Base-by-base conservation (phyloP, 495 filamentous ascomycete genomes). In the Bacidia rubella region DNA sequence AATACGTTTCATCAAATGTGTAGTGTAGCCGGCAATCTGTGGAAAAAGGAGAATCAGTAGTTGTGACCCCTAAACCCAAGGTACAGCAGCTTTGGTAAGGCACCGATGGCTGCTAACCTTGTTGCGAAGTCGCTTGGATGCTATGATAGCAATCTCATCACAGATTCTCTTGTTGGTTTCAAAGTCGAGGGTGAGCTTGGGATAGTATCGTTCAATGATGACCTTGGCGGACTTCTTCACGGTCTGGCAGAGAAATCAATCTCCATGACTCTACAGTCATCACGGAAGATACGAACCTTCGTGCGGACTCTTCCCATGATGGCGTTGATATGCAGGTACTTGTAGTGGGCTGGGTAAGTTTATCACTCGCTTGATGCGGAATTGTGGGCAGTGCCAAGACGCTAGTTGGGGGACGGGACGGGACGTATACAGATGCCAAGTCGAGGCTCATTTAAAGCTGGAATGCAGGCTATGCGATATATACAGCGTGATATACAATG, bases 221-320 rank as follows among this genome's bases (percentile, higher is more conserved):
- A 96, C 87, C 84, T 97, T 97, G 74, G 93, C 90, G 73, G 90
- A 97, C 78, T 95, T 92, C 83, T 99, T 97, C 71, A 97, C 92
- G 62, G 93, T 99, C 87, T 81, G 29, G 61, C 48, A 3, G 26
- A n/a, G 19, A 27, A 63, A 48, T 38, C 19, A 51, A 35, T 7
- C 29, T 35, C 29, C 29, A 15, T 15, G 29, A 35, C 29, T 15
- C 29, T 15, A 35, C 15, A 7, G 15, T 35, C n/a, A n/a, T n/a
- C n/a, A n/a, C n/a, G n/a, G n/a, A n/a, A n/a, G n/a, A n/a, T 35
- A 15, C 29, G 15, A 49, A 73, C 68, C 67, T 90, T 95, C 62
- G 88, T 95, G 63, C 88, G 81, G 77, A 95, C 87, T 74, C 88
- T 87, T 87, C 88, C 88, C 88, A 93, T 92, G 68, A 80, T 47